Evolutionary conservation across 371 early-diverging fungal species (phyloP).

Genomic region (Actinomucor elegans): DNA sequence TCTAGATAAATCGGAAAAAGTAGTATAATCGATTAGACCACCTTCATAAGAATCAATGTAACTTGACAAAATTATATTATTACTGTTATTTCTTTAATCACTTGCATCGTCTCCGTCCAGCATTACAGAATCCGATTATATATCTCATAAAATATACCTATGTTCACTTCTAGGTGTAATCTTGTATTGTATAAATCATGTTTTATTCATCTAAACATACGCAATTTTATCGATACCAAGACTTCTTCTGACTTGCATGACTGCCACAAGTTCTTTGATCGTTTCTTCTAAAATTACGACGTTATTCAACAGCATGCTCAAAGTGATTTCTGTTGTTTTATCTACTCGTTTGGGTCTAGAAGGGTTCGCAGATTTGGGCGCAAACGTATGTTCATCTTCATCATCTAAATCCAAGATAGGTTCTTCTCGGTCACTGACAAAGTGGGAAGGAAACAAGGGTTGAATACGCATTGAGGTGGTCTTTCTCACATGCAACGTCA

Average conservation of each 20-base stretch:
- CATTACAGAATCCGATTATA: no score
- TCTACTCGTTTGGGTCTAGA: conserved; percentile 20
- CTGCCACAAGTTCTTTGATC: conserved; percentile 86
- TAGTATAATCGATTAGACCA: no score
- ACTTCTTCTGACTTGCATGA: conserved; percentile 78
- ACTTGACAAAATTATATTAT: no score
- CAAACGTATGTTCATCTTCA: conserved; percentile 52
- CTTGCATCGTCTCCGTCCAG: no score
- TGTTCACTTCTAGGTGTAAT: no score
- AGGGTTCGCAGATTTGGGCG: conserved; percentile 36
- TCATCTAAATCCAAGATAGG: conserved; percentile 38
- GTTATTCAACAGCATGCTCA: conserved; percentile 78
- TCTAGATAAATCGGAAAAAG: no score
- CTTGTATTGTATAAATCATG: no score
- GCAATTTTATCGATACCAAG: conserved; percentile 65
- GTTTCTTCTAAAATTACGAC: conserved; percentile 90
- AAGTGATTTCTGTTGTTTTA: conserved; percentile 35
- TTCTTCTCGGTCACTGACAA: conserved; percentile 51
- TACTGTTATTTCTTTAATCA: no score
- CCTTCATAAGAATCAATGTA: no score
- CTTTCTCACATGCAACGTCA: conserved; percentile 41
- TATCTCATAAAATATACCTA: no score
- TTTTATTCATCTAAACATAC: background rate
- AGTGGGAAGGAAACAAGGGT: conserved; percentile 62
- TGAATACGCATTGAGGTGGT: conserved; percentile 52